Conservation (phyloP, 495 filamentous ascomycete genomes). For the Chaetomium cochliodes region DNA sequence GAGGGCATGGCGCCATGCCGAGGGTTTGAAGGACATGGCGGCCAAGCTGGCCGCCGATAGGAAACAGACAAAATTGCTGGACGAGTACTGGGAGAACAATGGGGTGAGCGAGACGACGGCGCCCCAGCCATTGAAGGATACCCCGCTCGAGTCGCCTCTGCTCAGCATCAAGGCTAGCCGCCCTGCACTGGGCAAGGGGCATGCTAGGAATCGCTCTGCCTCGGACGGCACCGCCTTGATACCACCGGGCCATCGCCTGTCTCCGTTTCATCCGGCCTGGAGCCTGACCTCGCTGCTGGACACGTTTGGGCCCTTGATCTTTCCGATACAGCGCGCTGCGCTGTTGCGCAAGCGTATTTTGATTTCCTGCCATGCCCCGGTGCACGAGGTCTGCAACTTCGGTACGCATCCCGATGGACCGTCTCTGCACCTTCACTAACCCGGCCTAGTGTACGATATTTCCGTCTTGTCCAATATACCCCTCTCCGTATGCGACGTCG, state of each 20-base stretch:
- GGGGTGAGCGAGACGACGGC: conserved; percentile 51
- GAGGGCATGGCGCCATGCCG: conserved; percentile 84
- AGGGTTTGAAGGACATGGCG: conserved; percentile 71
- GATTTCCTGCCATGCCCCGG: conserved; percentile 78
- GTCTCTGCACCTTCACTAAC: conserved; percentile 10
- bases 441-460: conserved; percentile 75
- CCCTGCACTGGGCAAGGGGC: conserved; percentile 39
- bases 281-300: conserved; percentile 75
- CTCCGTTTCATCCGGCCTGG: conserved; percentile 79
- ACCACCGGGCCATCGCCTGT: conserved; percentile 66
- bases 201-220: conserved; percentile 55
- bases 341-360: conserved; percentile 84
- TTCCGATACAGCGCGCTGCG: conserved; percentile 86
- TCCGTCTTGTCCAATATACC: conserved; percentile 84
- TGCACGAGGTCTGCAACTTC: conserved; percentile 82
- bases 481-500: conserved; percentile 59
- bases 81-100: conserved; percentile 76
- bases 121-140: conserved; percentile 52
- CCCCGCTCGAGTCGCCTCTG: conserved; percentile 55
- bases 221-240: conserved; percentile 63
- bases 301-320: conserved; percentile 84
- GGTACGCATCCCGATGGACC: conserved; percentile 51
- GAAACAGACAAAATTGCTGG: conserved; percentile 59
- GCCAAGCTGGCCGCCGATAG: conserved; percentile 55
- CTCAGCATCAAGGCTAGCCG: conserved; percentile 35